phyloP scores from a whole-genome alignment of 768 basidiomycete genomes.

The Naganishia randhawae region DNA sequence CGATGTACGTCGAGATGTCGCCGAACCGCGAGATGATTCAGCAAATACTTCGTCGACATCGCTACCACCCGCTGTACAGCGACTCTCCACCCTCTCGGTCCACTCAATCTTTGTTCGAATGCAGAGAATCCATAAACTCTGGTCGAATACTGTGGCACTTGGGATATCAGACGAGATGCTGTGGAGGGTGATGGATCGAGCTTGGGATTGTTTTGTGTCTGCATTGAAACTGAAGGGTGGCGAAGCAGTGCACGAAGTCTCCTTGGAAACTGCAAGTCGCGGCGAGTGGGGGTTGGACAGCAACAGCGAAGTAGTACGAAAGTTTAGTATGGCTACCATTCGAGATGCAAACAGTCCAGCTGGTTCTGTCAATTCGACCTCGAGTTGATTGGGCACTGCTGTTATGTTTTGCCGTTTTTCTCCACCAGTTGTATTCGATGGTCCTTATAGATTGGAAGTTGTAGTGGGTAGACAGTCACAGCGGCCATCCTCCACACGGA shows the following conservation, averaged over 20 bases:
- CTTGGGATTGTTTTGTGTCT: conserved; percentile 54
- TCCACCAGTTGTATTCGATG: background rate
- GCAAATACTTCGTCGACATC: background rate
- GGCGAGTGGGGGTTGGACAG: background rate
- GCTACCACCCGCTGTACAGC: background rate
- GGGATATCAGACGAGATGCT: conserved; percentile 64
- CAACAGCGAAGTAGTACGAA: conserved; percentile 8
- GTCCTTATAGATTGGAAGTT: background rate
- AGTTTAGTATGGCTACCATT: conserved; percentile 19
- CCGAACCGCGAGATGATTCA: background rate
- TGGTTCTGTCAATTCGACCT: background rate
- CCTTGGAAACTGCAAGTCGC: background rate
- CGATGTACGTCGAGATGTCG: background rate
- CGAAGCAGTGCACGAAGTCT: conserved; percentile 1
- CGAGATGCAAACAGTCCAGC: background rate
- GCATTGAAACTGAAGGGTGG: conserved; percentile 4
- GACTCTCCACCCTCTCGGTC: conserved; percentile 19
- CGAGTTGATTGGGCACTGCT: background rate
- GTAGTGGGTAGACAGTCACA: background rate
- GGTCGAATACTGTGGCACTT: conserved; percentile 68
- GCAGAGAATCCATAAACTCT: conserved; percentile 60
- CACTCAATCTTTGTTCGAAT: conserved; percentile 11
- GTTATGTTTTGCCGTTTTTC: background rate
- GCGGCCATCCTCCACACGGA: background rate
- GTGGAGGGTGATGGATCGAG: conserved; percentile 65